Percentiles rank a stretch among this genome's conserved stretches.
These are phyloP conservation scores for Diutina scorzettiae DNA, from an alignment of 1,139 yeast genomes.

Conservation along the genomic window DNA sequence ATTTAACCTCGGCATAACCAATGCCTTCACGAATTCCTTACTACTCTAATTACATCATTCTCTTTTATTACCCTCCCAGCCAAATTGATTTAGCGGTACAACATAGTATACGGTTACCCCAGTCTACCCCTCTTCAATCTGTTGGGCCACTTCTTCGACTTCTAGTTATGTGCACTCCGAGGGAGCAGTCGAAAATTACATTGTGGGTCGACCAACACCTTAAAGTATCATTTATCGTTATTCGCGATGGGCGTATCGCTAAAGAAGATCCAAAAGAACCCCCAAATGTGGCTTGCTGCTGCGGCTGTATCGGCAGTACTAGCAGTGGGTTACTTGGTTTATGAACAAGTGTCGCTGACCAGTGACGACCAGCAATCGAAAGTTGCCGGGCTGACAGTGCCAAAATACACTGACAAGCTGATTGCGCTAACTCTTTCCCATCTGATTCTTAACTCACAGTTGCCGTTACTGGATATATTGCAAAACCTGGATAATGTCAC, in stretches of 20 bases:
- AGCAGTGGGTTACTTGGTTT: slow-evolving; percentile 2
- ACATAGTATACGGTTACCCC: no score
- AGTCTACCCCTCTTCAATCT: no score
- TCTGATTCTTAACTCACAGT: slow-evolving; percentile 25
- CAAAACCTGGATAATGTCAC: slow-evolving; percentile 28
- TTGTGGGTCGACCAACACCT: no score
- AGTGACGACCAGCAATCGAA: background rate
- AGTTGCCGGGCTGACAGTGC: background rate
- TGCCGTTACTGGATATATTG: slow-evolving; percentile 30
- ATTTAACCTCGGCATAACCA: no score
- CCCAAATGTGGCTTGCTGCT: slow-evolving; percentile 6
- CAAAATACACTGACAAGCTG: slow-evolving; percentile 20
- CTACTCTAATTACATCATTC: no score
- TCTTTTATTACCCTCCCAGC: no score
- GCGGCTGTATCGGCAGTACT: background rate
- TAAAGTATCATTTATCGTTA: no score
- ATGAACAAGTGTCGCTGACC: background rate
- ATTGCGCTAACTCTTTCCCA: slow-evolving; percentile 35
- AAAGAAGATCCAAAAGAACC: slow-evolving; percentile 5
- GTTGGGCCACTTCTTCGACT: no score
- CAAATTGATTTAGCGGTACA: no score
- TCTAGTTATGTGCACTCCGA: no score
- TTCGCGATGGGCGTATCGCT: background rate
- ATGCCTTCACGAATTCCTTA: no score
- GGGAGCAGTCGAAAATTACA: no score